phyloP scores from a whole-genome alignment of 2,329 filamentous ascomycete species.

The Fusarium circinatum region DNA sequence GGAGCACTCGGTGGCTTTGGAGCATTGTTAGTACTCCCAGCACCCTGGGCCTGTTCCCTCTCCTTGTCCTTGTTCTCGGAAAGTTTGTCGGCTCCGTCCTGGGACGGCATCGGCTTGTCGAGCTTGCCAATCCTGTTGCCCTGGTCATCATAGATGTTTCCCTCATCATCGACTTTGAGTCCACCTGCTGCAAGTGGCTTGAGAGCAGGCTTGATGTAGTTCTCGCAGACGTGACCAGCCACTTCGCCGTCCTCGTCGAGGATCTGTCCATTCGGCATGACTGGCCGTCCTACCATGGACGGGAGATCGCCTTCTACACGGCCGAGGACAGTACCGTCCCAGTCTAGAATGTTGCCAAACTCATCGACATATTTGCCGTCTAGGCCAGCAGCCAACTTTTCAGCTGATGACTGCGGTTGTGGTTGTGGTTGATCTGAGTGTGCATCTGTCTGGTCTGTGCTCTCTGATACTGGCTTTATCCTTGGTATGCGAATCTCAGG shows the following conservation, averaged over 20 bases:
- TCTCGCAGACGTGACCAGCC: constrained; percentile 76
- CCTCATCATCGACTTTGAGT: constrained; percentile 65
- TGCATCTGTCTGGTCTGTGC: constrained; percentile 9
- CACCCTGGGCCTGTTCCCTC: background rate
- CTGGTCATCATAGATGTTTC: constrained; percentile 66
- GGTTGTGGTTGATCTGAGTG: constrained; percentile 27
- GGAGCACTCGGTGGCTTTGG: constrained; percentile 47
- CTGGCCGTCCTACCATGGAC: constrained; percentile 62
- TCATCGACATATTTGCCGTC: constrained; percentile 62
- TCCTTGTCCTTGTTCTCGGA: constrained; percentile 11
- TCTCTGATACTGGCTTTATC: constrained; percentile 52
- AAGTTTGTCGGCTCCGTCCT: constrained; percentile 7
- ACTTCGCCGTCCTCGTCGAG: constrained; percentile 85
- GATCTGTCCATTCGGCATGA: constrained; percentile 59
- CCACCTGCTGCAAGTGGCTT: constrained; percentile 63
- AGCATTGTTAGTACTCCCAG: background rate
- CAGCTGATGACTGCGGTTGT: constrained; percentile 39
- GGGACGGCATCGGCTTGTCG: constrained; percentile 51
- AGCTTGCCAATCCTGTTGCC: constrained; percentile 72
- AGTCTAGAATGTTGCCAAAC: constrained; percentile 64
- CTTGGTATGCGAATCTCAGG: constrained; percentile 52
- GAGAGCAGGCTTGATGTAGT: constrained; percentile 60
- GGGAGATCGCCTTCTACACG: constrained; percentile 65
- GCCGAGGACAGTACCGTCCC: constrained; percentile 61
- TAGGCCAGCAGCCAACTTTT: constrained; percentile 53